These are phyloP conservation scores for Phytophthora hibernalis DNA, from an alignment of 352 stramenopile species.

Conservation along the genomic window DNA sequence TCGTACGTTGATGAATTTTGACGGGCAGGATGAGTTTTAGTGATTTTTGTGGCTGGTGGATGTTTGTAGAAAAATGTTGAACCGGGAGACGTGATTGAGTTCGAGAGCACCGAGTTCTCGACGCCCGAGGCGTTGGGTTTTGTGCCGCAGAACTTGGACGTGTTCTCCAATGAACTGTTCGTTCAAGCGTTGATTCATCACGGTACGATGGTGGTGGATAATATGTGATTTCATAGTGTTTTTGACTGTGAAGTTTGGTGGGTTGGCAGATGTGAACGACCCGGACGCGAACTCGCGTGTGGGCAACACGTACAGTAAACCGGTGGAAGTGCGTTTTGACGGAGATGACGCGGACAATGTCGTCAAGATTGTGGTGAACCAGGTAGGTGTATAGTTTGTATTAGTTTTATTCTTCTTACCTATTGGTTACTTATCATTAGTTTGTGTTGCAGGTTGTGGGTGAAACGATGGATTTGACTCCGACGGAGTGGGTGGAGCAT, in stretches of 20 bases:
- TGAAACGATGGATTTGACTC: constrained; percentile 55
- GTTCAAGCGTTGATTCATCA: constrained; percentile 75
- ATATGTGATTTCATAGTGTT: not conserved
- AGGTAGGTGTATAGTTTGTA: constrained; percentile 28
- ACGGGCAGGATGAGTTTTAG: not conserved
- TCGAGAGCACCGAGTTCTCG: constrained; percentile 70
- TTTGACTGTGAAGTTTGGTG: not conserved
- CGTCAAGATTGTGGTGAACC: constrained; percentile 61
- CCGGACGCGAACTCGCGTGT: constrained; percentile 69
- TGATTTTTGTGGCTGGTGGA: constrained; percentile 3
- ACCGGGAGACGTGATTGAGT: constrained; percentile 63
- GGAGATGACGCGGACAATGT: constrained; percentile 33
- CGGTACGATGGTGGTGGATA: constrained; percentile 38
- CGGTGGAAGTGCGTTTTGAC: constrained; percentile 48
- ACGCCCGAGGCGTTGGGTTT: constrained; percentile 65
- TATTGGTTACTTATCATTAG: too few species aligned
- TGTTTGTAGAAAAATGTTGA: constrained; percentile 49
- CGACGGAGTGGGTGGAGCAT: constrained; percentile 68
- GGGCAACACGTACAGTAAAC: constrained; percentile 71
- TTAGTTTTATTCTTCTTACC: not conserved
- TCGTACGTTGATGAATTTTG: constrained; percentile 38
- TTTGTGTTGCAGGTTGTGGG: constrained; percentile 32
- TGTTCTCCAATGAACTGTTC: constrained; percentile 53
- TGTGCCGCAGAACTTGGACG: constrained; percentile 58
- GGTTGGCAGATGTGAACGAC: constrained; percentile 58